Conservation (phyloP, 2,329 filamentous ascomycete species). For the Neonectria ditissima region DNA sequence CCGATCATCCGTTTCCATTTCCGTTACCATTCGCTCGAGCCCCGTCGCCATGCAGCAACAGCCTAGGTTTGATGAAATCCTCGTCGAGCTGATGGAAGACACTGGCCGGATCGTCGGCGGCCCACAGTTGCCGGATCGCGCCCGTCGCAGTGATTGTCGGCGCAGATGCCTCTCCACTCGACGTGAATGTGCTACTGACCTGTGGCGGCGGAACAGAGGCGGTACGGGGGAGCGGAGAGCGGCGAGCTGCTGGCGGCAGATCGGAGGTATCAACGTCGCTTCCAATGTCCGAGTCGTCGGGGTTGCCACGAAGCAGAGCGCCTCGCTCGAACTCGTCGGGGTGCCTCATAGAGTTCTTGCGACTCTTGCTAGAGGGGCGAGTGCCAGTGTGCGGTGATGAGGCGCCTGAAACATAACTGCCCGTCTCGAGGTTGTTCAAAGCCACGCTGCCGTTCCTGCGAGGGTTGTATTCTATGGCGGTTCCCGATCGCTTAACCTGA, state of each 20-base stretch:
- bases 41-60: slow-evolving; percentile 79
- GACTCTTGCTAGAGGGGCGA: slow-evolving; percentile 62
- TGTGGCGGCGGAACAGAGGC: slow-evolving; percentile 43
- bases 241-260: slow-evolving; percentile 70
- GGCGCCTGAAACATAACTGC: slow-evolving; percentile 66
- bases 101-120: slow-evolving; percentile 87
- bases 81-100: slow-evolving; percentile 95
- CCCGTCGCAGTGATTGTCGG: slow-evolving; percentile 75
- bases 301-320: slow-evolving; percentile 65
- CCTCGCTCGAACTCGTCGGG: slow-evolving; percentile 64
- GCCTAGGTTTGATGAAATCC: slow-evolving; percentile 92
- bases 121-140: slow-evolving; percentile 84
- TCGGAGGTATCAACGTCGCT: slow-evolving; percentile 76
- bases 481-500: slow-evolving; percentile 84
- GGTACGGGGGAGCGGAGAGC: slow-evolving; percentile 51
- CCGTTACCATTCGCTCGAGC: slow-evolving; percentile 44
- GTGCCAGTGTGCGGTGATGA: slow-evolving; percentile 60
- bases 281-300: slow-evolving; percentile 69
- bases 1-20: slow-evolving; percentile 42
- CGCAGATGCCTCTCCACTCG: slow-evolving; percentile 46
- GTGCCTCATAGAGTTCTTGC: slow-evolving; percentile 61
- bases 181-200: slow-evolving; percentile 46
- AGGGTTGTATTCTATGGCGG: slow-evolving; percentile 81
- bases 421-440: slow-evolving; percentile 64
- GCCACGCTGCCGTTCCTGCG: slow-evolving; percentile 72